These are phyloP conservation scores for Spergularia azorica DNA, from an alignment of 179 eudicot species.

Conservation along the genomic window DNA sequence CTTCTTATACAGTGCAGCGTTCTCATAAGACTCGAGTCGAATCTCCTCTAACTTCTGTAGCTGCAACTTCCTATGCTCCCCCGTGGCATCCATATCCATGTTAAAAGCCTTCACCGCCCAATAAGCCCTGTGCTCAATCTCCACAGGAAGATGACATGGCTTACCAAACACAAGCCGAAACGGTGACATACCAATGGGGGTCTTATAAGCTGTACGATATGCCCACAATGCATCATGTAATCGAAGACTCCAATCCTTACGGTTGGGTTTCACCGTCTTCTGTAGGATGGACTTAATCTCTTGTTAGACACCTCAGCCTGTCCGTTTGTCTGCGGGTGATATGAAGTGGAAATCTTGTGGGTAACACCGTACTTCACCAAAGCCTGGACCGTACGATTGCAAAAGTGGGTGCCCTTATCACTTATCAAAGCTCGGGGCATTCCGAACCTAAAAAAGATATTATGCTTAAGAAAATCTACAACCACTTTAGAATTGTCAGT, in stretches of 20 bases:
- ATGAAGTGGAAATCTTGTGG: too few species aligned
- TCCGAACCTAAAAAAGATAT: too few species aligned
- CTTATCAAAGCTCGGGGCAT: too few species aligned
- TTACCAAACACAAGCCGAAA: neutral
- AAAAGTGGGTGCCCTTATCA: too few species aligned
- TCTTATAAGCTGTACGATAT: neutral
- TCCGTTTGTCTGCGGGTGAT: too few species aligned
- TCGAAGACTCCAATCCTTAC: neutral
- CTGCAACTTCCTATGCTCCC: neutral
- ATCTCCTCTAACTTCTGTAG: neutral
- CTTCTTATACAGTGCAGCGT: neutral
- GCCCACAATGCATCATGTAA: neutral
- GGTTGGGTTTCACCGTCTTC: too few species aligned
- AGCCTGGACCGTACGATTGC: too few species aligned
- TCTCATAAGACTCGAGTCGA: neutral
- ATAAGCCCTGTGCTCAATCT: neutral
- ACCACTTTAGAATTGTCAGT: too few species aligned
- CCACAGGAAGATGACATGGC: neutral
- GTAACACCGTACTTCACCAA: too few species aligned
- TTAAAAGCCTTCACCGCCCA: neutral
- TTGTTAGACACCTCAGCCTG: too few species aligned
- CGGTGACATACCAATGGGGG: neutral
- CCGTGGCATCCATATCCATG: neutral
- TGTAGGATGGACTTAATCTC: too few species aligned
- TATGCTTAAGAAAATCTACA: too few species aligned